A percentile compares a stretch with the other conserved stretches of the same genome.
Conservation (phyloP, 2,329 filamentous ascomycete genomes). For the Cercospora sp. region DNA sequence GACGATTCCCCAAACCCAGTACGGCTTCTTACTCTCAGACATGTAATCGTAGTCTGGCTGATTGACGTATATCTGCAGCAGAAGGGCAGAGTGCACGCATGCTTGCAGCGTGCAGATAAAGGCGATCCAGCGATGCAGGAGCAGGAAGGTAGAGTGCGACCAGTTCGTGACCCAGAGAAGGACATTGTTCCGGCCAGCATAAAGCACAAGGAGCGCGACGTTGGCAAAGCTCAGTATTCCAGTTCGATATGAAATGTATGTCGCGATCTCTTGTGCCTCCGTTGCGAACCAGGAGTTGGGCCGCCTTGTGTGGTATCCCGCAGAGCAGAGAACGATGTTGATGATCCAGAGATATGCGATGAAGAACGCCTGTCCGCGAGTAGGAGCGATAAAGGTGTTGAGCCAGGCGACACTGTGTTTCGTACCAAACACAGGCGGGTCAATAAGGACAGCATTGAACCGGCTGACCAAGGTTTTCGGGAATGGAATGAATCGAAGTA, state of each 20-base stretch:
- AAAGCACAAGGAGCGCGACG: conserved; percentile 49
- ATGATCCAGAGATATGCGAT: conserved; percentile 35
- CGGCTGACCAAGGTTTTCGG: conserved; percentile 13
- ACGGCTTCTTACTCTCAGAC: conserved; percentile 20
- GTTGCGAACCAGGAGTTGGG: conserved; percentile 35
- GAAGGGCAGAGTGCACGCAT: conserved; percentile 50
- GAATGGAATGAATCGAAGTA: conserved; percentile 25
- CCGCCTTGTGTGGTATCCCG: conserved; percentile 27
- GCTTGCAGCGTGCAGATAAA: conserved; percentile 50
- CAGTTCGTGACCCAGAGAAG: conserved; percentile 54
- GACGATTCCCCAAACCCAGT: conserved; percentile 33
- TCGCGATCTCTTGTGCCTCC: neutral
- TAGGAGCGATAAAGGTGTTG: conserved; percentile 29
- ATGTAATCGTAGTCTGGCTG: conserved; percentile 23
- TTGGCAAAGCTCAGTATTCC: conserved; percentile 47
- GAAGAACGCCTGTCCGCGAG: conserved; percentile 34
- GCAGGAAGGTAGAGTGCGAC: conserved; percentile 52
- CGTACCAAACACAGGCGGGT: conserved; percentile 21
- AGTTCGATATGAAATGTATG: conserved; percentile 43
- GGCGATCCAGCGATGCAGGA: conserved; percentile 55
- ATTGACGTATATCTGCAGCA: conserved; percentile 41
- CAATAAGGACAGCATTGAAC: conserved; percentile 25
- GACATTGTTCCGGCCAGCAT: conserved; percentile 51
- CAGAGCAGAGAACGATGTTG: conserved; percentile 37
- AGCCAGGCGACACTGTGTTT: conserved; percentile 14